Conservation (phyloP, 345 rosid species). For the Arabidopsis arenosa region DNA sequence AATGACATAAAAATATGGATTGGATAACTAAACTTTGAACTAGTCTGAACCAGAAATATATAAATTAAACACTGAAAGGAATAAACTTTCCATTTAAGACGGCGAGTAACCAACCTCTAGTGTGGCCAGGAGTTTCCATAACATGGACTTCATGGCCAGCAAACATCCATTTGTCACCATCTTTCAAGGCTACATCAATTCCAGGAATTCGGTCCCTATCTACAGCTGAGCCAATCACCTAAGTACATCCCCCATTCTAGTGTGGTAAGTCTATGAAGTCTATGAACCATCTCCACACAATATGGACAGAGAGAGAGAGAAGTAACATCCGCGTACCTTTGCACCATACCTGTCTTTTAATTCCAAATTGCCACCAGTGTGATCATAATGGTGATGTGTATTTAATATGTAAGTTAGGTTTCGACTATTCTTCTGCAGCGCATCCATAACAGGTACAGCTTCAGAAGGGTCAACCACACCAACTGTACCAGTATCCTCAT, state of each 20-base stretch:
- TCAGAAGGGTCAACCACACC: conserved; percentile 98
- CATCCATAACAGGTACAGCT: conserved; percentile 77
- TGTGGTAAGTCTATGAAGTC: not conserved
- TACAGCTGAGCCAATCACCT: conserved; percentile 89
- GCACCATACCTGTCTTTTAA: conserved; percentile 97
- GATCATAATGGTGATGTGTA: conserved; percentile 96
- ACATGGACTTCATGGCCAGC: conserved; percentile 93
- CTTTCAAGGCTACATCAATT: conserved; percentile 83
- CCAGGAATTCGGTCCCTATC: conserved; percentile 93
- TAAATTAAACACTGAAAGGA: not conserved
- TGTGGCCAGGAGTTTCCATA: conserved; percentile 96
- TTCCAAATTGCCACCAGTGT: conserved; percentile 92
- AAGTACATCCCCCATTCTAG: not conserved
- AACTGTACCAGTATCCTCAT: conserved; percentile 92
- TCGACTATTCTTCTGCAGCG: conserved; percentile 64
- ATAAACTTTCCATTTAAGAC: not conserved
- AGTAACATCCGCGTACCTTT: conserved; percentile 64
- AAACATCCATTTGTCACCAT: conserved; percentile 98
- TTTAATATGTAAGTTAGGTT: conserved; percentile 88
- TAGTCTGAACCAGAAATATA: conserved; percentile 1
- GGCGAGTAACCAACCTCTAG: conserved; percentile 59
- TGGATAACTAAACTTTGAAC: conserved; percentile 4
- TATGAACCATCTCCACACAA: not conserved
- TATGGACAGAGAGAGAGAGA: not conserved
- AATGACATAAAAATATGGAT: not conserved